A percentile compares a stretch with the other conserved stretches of the same genome.
Conservation (phyloP, 2,329 filamentous ascomycete species). For the Cladosporium austrohemisphaericum region DNA sequence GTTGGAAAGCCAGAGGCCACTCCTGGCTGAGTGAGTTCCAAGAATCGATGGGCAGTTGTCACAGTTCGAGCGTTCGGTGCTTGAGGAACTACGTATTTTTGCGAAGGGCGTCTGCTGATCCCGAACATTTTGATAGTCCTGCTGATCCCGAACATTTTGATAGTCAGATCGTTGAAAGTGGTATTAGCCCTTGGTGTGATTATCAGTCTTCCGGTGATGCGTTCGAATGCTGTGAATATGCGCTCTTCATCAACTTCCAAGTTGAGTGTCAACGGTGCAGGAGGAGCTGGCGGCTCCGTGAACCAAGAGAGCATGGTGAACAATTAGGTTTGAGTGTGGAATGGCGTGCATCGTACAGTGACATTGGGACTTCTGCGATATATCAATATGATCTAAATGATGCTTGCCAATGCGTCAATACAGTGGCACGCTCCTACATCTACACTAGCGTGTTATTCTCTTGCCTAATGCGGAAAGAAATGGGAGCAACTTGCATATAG, state of each 20-base stretch:
- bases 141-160: background rate
- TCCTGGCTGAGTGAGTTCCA: background rate
- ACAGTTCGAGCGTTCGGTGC: background rate
- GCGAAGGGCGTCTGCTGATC: constrained; percentile 1
- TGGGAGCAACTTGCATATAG: too few relatives aligned
- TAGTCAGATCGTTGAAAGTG: background rate
- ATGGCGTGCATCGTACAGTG: too few relatives aligned
- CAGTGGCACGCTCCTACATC: too few relatives aligned
- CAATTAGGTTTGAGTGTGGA: too few relatives aligned
- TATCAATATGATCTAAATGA: too few relatives aligned
- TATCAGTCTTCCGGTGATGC: background rate
- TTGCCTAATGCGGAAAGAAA: constrained; percentile 11
- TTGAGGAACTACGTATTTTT: constrained; percentile 1
- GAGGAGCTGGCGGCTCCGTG: background rate
- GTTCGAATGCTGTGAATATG: background rate
- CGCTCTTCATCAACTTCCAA: background rate
- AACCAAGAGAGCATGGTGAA: background rate
- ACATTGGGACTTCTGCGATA: too few relatives aligned
- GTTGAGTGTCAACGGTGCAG: background rate
- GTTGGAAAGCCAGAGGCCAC: background rate
- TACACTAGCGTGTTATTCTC: constrained; percentile 3
- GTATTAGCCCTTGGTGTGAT: background rate
- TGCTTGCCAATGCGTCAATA: too few relatives aligned
- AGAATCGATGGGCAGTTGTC: constrained; percentile 4
- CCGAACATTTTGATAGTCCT: background rate